Conservation (phyloP, 2,329 filamentous ascomycete genomes). For the Pezicula carpinea region DNA sequence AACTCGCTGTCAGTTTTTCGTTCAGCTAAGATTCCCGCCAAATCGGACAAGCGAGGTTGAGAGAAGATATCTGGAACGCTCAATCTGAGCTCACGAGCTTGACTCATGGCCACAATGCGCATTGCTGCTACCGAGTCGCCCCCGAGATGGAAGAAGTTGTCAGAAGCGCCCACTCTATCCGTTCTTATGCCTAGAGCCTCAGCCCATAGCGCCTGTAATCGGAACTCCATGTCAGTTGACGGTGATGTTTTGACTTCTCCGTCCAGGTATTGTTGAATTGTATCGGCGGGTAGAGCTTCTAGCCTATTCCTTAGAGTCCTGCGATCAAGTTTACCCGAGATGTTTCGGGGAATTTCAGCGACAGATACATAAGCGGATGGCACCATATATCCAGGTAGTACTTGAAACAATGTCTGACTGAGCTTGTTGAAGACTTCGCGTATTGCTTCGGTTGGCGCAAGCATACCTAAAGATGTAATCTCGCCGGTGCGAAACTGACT, state of each 20-base stretch:
- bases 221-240: not conserved
- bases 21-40: not conserved
- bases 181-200: not conserved
- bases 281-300: conserved; percentile 2
- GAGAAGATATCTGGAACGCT: conserved; percentile 1
- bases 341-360: conserved; percentile 21
- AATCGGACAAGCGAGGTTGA: conserved; percentile 1
- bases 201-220: conserved; percentile 1
- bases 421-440: conserved; percentile 1
- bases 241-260: not conserved
- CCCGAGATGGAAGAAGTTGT: conserved; percentile 2
- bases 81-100: not conserved
- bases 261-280: not conserved
- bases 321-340: conserved; percentile 30
- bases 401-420: not conserved
- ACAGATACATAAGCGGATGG: conserved; percentile 29
- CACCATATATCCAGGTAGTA: conserved; percentile 32
- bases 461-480: not conserved
- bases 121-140: conserved; percentile 1
- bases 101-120: not conserved
- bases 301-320: not conserved
- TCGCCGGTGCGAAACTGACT: not conserved
- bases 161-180: not conserved
- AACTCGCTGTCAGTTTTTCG: not conserved
- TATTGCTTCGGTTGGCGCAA: not conserved